These are phyloP conservation scores for Aphanomyces euteiches DNA, from an alignment of 352 stramenopile species.

Conservation along the genomic window DNA sequence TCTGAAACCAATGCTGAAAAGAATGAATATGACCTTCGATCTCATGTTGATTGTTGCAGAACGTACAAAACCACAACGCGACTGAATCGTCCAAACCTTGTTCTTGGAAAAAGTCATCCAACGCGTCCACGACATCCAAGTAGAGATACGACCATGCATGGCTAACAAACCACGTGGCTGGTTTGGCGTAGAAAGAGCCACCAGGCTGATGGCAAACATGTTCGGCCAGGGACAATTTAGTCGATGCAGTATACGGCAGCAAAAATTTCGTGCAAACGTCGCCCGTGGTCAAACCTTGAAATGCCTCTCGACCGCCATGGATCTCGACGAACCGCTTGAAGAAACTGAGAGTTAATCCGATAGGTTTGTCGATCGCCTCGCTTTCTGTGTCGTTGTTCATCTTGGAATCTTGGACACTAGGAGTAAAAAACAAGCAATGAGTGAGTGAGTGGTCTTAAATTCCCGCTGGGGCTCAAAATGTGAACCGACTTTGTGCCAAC, in stretches of 20 bases:
- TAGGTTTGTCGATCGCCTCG: neutral
- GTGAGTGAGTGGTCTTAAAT: no score
- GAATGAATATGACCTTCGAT: neutral
- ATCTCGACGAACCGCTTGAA: slow-evolving; percentile 17
- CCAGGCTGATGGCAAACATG: neutral
- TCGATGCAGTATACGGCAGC: slow-evolving; percentile 1
- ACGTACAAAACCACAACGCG: slow-evolving; percentile 23
- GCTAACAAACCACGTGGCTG: slow-evolving; percentile 15
- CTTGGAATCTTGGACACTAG: no score
- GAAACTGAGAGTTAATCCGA: slow-evolving; percentile 8
- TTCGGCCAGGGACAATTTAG: neutral
- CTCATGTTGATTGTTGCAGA: slow-evolving; percentile 29
- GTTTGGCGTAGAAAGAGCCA: neutral
- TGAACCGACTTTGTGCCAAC: no score
- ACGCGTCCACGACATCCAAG: slow-evolving; percentile 1
- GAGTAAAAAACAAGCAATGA: no score
- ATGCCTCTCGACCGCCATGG: slow-evolving; percentile 6
- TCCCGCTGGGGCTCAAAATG: no score
- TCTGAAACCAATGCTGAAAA: slow-evolving; percentile 1
- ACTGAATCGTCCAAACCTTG: neutral
- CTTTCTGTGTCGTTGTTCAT: no score
- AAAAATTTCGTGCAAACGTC: slow-evolving; percentile 12
- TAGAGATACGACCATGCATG: slow-evolving; percentile 26
- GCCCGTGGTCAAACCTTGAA: slow-evolving; percentile 13
- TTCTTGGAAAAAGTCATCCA: slow-evolving; percentile 16